Base-by-base conservation (phyloP, 495 filamentous ascomycete species). In the Lasiosphaeriaceae sp. region DNA sequence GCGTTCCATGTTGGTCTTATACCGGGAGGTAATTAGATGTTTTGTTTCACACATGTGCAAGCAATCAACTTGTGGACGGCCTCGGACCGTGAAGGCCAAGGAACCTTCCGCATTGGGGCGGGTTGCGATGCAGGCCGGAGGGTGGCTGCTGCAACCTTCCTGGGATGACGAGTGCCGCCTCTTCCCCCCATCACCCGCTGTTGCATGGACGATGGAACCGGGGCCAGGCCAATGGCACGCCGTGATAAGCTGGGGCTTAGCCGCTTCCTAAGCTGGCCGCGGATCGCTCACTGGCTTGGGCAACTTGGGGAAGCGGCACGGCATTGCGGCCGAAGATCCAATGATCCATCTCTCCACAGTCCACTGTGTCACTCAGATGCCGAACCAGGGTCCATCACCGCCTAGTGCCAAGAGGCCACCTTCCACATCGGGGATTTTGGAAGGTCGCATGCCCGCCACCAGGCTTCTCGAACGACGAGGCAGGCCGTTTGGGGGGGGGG, bases 321-420 rank as follows among this genome's bases (percentile, higher is more conserved):
- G 47, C 47, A 50, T 17, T 50, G 47, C 47, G 24, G 26, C 47
- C 22, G 47, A 31, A 31, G 24, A 17, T 26, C 24, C 16, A 12
- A 14, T 22, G 11, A 21, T 0, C 17, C 20, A 19, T 31, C 47
- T 22, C 3, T 14, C 8, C 6, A 8, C 19, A 11, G 8, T 6
- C 11, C 19, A 22, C 45, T 3, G 19, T 50, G 47, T 8, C 6
- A 50, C 26, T 22, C 47, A 50, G 47, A 50, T 50, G 47, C 47
- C 47, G 47, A 50, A 50, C 47, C 8, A 31, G 47, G 47, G 24
- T 50, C 24, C 22, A 50, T 31, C 47, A 26, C 47, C 47, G 47
- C 21, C 4, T 24, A 5, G 45, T 22, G 22, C 45, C 45, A 47
- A 47, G 45, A 20, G 9, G 6, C 47, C 1, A 50, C 47, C 47